phyloP scores from a whole-genome alignment of 352 stramenopile species.

The Phytophthora macrochlamydospora region DNA sequence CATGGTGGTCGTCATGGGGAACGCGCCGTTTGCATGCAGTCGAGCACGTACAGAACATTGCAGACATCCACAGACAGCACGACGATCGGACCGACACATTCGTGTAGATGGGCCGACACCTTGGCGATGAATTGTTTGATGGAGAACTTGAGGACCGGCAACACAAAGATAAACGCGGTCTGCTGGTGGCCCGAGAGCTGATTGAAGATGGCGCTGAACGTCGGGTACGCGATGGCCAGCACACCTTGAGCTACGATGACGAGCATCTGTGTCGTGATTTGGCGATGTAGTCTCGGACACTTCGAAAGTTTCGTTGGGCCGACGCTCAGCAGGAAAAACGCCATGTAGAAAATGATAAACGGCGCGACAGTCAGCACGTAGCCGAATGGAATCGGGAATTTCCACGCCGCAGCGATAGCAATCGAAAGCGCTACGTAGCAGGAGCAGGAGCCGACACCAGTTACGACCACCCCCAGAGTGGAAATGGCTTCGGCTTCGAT shows the following conservation, averaged over 20 bases:
- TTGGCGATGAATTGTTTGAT: conserved; percentile 19
- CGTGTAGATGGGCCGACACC: conserved; percentile 7
- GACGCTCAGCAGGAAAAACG: conserved; percentile 2
- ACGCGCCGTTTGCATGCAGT: conserved; percentile 26
- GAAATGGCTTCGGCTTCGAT: conserved; percentile 2
- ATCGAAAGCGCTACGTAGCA: conserved; percentile 3
- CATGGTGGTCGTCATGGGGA: conserved; percentile 1
- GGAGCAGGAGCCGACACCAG: neutral
- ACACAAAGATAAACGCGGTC: conserved; percentile 1
- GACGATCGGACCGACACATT: conserved; percentile 12
- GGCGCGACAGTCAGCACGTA: neutral
- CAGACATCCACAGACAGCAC: conserved; percentile 28
- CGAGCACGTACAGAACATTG: conserved; percentile 25
- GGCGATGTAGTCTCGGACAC: conserved; percentile 1
- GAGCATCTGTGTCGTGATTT: conserved; percentile 1
- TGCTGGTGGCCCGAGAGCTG: neutral
- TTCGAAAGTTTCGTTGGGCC: neutral
- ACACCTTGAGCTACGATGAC: conserved; percentile 10
- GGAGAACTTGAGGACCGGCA: conserved; percentile 14
- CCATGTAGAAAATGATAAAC: conserved; percentile 4
- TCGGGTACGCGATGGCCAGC: conserved; percentile 11
- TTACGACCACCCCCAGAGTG: neutral
- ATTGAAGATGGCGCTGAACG: conserved; percentile 11
- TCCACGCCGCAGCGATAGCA: conserved; percentile 1
- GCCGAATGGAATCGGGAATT: conserved; percentile 22